phyloP scores from a whole-genome alignment of 139 green algal species.

The Parachlorella kessleri region DNA sequence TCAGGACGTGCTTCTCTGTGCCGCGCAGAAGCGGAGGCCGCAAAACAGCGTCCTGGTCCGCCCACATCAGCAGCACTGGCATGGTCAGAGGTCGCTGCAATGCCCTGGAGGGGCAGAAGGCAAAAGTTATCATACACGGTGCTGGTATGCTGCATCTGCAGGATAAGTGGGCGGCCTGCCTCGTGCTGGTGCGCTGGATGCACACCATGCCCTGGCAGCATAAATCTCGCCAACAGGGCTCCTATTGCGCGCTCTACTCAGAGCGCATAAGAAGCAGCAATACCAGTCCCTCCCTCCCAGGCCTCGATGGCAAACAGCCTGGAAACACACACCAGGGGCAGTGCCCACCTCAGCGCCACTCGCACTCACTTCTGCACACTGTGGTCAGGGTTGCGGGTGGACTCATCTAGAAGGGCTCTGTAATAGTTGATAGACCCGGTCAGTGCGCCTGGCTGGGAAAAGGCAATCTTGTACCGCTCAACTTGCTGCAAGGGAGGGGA shows the following conservation, averaged over 20 bases:
- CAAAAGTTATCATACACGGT: not conserved
- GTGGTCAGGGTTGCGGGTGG: not conserved
- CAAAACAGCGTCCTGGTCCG: slow-evolving; percentile 34
- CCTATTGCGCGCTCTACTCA: not conserved
- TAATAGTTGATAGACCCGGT: slow-evolving; percentile 54
- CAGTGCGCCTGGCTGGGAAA: slow-evolving; percentile 29
- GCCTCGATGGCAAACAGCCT: too few relatives aligned
- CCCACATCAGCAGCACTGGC: slow-evolving; percentile 41
- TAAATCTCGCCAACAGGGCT: too few relatives aligned
- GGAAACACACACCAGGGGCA: too few relatives aligned
- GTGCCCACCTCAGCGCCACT: too few relatives aligned
- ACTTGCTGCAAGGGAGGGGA: slow-evolving; percentile 27
- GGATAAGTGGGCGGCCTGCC: not conserved
- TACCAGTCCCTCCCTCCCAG: too few relatives aligned
- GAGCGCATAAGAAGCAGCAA: not conserved
- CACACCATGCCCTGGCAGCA: not conserved
- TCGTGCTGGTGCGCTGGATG: too few relatives aligned
- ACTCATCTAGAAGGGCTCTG: slow-evolving; percentile 18
- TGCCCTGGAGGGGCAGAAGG: not conserved
- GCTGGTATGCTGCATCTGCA: not conserved
- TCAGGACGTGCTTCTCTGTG: slow-evolving; percentile 32
- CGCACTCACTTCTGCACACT: slow-evolving; percentile 7
- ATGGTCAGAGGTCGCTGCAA: slow-evolving; percentile 1
- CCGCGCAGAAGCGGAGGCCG: slow-evolving; percentile 34
- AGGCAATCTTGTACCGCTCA: slow-evolving; percentile 48